Evolutionary conservation across 306 rosid genomes (phyloP).

Genomic region (Pyrus communis): DNA sequence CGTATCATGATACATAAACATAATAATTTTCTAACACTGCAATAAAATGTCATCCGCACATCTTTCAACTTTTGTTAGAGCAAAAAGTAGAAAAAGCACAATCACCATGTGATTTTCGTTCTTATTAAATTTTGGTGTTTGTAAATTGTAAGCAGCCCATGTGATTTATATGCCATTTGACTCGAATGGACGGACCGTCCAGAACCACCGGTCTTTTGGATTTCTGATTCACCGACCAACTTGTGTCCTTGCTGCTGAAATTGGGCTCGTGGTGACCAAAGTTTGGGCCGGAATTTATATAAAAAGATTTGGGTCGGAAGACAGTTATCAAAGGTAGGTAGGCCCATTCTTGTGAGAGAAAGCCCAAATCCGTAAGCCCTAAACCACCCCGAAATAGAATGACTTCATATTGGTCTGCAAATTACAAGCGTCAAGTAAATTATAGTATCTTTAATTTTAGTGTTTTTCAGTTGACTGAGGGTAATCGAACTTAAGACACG

Average conservation of each 20-base stretch:
- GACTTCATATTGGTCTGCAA: not conserved
- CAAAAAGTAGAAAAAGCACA: not conserved
- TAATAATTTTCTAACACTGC: too few species aligned
- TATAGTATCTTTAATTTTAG: too few species aligned
- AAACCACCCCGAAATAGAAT: not conserved
- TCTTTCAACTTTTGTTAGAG: not conserved
- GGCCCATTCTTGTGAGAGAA: not conserved
- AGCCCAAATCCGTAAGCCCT: not conserved
- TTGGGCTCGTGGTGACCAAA: not conserved
- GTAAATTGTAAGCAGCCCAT: not conserved
- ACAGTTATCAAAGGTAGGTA: not conserved
- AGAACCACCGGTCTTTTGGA: not conserved
- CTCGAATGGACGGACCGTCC: not conserved
- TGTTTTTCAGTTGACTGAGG: not conserved
- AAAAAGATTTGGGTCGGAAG: not conserved
- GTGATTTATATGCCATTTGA: not conserved
- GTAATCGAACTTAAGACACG: too few species aligned
- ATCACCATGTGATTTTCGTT: not conserved
- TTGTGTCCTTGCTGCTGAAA: not conserved
- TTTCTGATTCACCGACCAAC: not conserved
- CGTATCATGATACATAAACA: too few species aligned
- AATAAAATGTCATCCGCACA: too few species aligned
- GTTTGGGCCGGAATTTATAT: not conserved
- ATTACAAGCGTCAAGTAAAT: not conserved
- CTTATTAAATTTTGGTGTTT: too few species aligned